phyloP scores from a whole-genome alignment of 768 basidiomycete genomes.

The Tricholoma bakamatsutake region DNA sequence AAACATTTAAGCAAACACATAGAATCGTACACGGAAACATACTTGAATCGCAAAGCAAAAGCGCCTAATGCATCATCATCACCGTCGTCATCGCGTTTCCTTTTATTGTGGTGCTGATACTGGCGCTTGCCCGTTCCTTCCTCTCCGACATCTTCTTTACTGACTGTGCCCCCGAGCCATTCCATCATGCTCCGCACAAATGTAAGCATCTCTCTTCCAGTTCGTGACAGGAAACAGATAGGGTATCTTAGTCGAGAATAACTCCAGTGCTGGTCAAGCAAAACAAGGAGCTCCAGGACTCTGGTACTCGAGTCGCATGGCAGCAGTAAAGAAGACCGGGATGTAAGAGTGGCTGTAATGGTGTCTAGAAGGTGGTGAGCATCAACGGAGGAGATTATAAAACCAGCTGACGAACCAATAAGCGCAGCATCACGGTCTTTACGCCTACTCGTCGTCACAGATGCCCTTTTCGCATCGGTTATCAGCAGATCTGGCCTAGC shows the following conservation, averaged over 20 bases:
- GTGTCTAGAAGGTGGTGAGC: constrained; percentile 50
- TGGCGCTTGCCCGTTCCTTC: constrained; percentile 54
- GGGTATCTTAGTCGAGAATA: constrained; percentile 81
- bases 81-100: constrained; percentile 59
- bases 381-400: not conserved
- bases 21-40: constrained; percentile 17
- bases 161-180: constrained; percentile 95
- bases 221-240: constrained; percentile 89
- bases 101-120: constrained; percentile 33
- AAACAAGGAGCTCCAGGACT: constrained; percentile 90
- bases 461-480: constrained; percentile 83
- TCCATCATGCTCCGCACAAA: constrained; percentile 98
- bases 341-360: constrained; percentile 79
- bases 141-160: constrained; percentile 87
- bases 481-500: constrained; percentile 90
- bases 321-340: constrained; percentile 76
- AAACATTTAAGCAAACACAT: not conserved
- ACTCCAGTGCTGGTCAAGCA: constrained; percentile 97
- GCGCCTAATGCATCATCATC: constrained; percentile 85
- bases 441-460: constrained; percentile 78
- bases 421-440: constrained; percentile 89
- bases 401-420: constrained; percentile 47
- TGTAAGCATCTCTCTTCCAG: constrained; percentile 88
- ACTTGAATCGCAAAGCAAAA: constrained; percentile 87
- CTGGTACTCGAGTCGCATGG: constrained; percentile 94